Evolutionary conservation across 177 flowering plant species (phyloP).

Genomic region (Vitis hybrid): DNA sequence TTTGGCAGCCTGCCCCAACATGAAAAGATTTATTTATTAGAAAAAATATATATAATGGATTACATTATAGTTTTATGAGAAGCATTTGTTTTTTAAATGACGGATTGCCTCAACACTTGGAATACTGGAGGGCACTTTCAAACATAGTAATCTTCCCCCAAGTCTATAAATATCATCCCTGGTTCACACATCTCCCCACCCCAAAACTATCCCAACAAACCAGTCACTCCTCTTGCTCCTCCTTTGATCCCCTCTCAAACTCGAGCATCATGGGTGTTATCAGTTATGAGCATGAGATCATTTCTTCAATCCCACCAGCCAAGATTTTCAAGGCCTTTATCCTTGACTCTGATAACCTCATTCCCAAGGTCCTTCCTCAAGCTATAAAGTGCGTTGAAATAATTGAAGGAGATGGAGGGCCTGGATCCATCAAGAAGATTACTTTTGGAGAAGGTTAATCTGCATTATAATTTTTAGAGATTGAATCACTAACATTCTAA

Average conservation of each 20-base stretch:
- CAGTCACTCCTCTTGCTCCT: background rate
- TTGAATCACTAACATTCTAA: too few relatives aligned
- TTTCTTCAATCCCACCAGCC: slow-evolving; percentile 21
- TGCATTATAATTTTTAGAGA: too few relatives aligned
- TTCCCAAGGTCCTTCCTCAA: slow-evolving; percentile 29
- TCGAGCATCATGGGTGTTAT: slow-evolving; percentile 25
- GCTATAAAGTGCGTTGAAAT: slow-evolving; percentile 16
- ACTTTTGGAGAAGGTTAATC: background rate
- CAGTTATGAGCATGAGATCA: slow-evolving; percentile 13
- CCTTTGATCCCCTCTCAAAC: background rate
- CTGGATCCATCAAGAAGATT: slow-evolving; percentile 29
- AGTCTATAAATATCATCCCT: too few relatives aligned
- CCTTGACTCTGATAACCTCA: slow-evolving; percentile 24
- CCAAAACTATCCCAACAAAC: background rate
- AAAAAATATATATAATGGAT: too few relatives aligned
- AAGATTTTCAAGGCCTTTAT: slow-evolving; percentile 39
- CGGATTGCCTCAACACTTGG: too few relatives aligned
- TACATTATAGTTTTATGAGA: too few relatives aligned
- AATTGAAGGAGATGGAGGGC: slow-evolving; percentile 35
- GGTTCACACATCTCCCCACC: background rate
- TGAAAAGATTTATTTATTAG: too few relatives aligned
- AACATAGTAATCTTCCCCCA: too few relatives aligned
- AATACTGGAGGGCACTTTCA: too few relatives aligned
- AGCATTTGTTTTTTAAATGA: too few relatives aligned
- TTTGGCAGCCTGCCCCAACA: too few relatives aligned